A percentile compares a stretch with the other conserved stretches of the same genome.
phyloP scores from a whole-genome alignment of 352 stramenopile genomes.

The Ophiocytium majus region DNA sequence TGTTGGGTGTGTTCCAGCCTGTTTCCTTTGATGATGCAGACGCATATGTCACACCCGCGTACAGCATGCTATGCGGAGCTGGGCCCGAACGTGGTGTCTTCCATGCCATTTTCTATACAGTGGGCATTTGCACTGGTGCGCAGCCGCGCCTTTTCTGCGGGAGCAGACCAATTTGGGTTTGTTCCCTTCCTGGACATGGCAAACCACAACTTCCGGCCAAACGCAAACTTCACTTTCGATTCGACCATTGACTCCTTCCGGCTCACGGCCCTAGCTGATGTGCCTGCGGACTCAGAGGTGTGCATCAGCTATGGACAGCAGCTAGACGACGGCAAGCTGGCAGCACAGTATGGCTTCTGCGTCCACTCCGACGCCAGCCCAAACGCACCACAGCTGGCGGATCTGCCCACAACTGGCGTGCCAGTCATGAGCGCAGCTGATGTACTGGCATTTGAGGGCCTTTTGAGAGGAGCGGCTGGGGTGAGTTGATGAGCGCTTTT shows the following conservation, averaged over 20 bases:
- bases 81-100: not conserved
- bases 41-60: slow-evolving; percentile 28
- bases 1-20: slow-evolving; percentile 9
- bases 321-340: slow-evolving; percentile 39
- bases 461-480: not conserved
- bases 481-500: too few species aligned
- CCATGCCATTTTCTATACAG: slow-evolving; percentile 32
- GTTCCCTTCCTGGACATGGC: slow-evolving; percentile 51
- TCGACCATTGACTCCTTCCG: slow-evolving; percentile 28
- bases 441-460: not conserved
- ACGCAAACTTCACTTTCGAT: slow-evolving; percentile 50
- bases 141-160: slow-evolving; percentile 41
- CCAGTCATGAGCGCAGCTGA: not conserved
- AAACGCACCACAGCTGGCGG: not conserved
- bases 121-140: slow-evolving; percentile 53
- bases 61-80: slow-evolving; percentile 38
- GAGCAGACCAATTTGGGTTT: slow-evolving; percentile 38
- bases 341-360: slow-evolving; percentile 48
- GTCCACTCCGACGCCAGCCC: not conserved
- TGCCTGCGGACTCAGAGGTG: slow-evolving; percentile 34
- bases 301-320: slow-evolving; percentile 38
- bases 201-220: slow-evolving; percentile 42
- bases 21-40: slow-evolving; percentile 46
- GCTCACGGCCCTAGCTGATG: slow-evolving; percentile 32
- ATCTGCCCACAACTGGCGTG: not conserved